phyloP scores from a whole-genome alignment of 495 filamentous ascomycete species.

The Cercophora newfieldiana region DNA sequence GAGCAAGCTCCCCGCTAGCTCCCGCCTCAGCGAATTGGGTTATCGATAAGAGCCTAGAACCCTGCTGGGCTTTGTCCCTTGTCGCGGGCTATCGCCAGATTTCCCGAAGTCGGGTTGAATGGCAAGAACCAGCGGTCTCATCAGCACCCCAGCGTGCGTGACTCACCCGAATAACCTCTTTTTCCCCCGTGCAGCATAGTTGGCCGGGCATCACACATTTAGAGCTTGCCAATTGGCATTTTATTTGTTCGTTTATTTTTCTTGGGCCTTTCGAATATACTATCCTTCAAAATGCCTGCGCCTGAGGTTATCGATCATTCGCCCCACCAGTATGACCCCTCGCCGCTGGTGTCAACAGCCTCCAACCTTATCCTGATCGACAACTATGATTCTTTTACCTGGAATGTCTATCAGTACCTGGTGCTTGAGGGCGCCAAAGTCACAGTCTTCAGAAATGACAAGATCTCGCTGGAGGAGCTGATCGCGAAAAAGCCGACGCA shows the following conservation, averaged over 20 bases:
- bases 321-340: constrained; percentile 73
- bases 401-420: constrained; percentile 98
- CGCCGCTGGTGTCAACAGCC: constrained; percentile 67
- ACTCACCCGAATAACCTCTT: constrained; percentile 16
- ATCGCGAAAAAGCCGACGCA: constrained; percentile 84
- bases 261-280: background rate
- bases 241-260: background rate
- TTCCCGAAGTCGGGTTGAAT: constrained; percentile 2
- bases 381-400: constrained; percentile 99
- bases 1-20: background rate
- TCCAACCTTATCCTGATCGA: constrained; percentile 94
- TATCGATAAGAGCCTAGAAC: constrained; percentile 10
- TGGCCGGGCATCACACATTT: background rate
- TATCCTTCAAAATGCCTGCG: constrained; percentile 40
- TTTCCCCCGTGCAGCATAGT: background rate
- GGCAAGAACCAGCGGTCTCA: background rate
- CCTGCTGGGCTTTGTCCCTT: background rate
- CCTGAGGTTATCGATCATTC: constrained; percentile 78
- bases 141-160: constrained; percentile 2
- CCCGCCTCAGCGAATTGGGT: background rate
- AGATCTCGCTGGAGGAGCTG: constrained; percentile 81
- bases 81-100: background rate
- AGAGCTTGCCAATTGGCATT: background rate
- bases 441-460: constrained; percentile 87
- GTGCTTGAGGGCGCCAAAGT: constrained; percentile 90